Evolutionary conservation across 441 rosid species (phyloP).

Genomic region (Pelargonium fulgidum): DNA sequence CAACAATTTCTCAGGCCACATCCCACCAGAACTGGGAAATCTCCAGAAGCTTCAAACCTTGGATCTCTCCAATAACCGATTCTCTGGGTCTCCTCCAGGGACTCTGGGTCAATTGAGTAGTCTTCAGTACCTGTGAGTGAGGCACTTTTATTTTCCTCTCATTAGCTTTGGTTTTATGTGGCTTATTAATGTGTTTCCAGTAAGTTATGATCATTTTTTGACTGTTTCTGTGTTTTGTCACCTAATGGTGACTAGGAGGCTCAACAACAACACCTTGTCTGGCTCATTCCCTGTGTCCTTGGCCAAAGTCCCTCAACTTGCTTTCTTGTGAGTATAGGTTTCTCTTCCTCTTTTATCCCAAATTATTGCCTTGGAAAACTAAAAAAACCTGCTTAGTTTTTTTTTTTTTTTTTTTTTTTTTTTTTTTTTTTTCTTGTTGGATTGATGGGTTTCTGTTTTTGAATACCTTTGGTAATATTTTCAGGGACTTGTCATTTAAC

Average conservation of each 20-base stretch:
- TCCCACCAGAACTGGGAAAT: constrained; percentile 70
- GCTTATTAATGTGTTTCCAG: not conserved
- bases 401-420: not conserved
- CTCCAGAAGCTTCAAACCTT: constrained; percentile 76
- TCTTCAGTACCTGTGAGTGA: constrained; percentile 73
- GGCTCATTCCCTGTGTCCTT: constrained; percentile 60
- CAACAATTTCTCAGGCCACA: constrained; percentile 75
- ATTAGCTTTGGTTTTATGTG: not conserved
- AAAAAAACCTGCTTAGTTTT: not conserved
- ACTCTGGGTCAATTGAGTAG: constrained; percentile 48
- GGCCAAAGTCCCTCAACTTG: constrained; percentile 76
- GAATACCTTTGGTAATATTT: constrained; percentile 11
- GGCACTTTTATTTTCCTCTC: not conserved
- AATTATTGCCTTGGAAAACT: not conserved
- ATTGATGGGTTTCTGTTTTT: not conserved
- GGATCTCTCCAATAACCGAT: constrained; percentile 77
- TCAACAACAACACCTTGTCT: constrained; percentile 80
- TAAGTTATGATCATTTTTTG: constrained; percentile 16
- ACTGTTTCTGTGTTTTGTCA: constrained; percentile 12
- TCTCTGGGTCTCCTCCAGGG: constrained; percentile 54
- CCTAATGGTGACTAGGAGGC: constrained; percentile 45
- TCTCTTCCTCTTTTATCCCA: not conserved
- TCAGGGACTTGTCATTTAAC: constrained; percentile 86
- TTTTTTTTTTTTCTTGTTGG: not conserved
- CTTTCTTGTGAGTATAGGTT: constrained; percentile 57